A percentile compares a stretch with the other conserved stretches of the same genome.
Evolutionary conservation across 352 stramenopile species (phyloP).

Genomic region (Phytophthora citrophthora): DNA sequence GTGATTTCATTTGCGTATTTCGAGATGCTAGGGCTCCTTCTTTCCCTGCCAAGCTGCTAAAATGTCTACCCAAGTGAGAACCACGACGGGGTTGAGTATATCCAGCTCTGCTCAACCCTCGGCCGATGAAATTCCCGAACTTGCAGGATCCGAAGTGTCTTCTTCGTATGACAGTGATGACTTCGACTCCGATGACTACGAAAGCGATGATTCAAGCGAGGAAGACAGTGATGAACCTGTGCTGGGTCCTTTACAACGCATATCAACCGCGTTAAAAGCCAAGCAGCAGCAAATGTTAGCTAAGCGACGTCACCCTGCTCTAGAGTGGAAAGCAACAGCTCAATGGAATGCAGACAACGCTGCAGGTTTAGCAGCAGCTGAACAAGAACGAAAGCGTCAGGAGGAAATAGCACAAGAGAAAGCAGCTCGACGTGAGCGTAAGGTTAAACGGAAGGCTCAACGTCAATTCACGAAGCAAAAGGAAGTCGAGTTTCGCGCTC

Average conservation of each 20-base stretch:
- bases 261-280: conserved; percentile 32
- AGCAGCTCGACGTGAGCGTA: conserved; percentile 45
- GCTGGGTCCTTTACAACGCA: conserved; percentile 25
- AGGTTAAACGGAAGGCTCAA: conserved; percentile 52
- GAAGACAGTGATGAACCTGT: conserved; percentile 20
- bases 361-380: conserved; percentile 27
- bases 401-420: conserved; percentile 35
- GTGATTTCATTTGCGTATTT: conserved; percentile 3
- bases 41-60: conserved; percentile 4
- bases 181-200: conserved; percentile 30
- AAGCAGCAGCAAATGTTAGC: conserved; percentile 56
- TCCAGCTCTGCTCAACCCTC: neutral
- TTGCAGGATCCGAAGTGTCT: conserved; percentile 6
- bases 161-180: conserved; percentile 31
- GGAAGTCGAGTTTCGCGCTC: conserved; percentile 49
- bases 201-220: conserved; percentile 47
- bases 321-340: conserved; percentile 58
- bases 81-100: neutral
- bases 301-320: conserved; percentile 45
- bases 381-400: conserved; percentile 28
- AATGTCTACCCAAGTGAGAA: conserved; percentile 13
- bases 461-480: conserved; percentile 55
- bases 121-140: conserved; percentile 1
- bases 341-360: conserved; percentile 52
- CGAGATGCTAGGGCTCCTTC: conserved; percentile 4